Evolutionary conservation across 2,329 filamentous ascomycete genomes (phyloP), one percentile per base, ranked within the genome.

Genomic region (Colletotrichum nymphaeae): DNA sequence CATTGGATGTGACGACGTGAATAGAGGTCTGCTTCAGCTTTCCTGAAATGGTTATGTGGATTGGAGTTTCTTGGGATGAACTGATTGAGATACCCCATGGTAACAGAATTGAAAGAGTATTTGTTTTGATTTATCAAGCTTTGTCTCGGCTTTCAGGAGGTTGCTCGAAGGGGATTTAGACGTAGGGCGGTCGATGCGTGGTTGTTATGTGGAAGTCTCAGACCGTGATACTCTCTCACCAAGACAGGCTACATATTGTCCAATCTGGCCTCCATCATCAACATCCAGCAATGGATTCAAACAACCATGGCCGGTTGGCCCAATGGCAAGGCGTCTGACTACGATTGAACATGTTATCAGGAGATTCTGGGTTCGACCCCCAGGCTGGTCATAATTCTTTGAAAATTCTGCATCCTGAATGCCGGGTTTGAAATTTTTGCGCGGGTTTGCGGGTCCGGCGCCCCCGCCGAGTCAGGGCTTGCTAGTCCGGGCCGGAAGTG

Each of bases 271-370:
- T 0, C 0, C 0, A 0, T 4, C 2, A 1, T 19, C 62, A 55
- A 9, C 22, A 53, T 57, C 35, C 71, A 62, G 42, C 16, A 37
- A 63, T 57, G 67, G 62, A 73, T 57, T 3, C 2, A 42, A 22
- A 5, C n/a, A n/a, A 58, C 4, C 8, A 66, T 46, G 71, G 71
- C 71, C 71, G 71, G 71, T 73, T 83, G 80, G 80, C 79, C 80
- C 79, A 82, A 82, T 83, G 82, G 78, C 81, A 84, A 83, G 82
- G 81, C 82, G 82, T 83, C 81, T 84, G 82, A 84, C 82, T 83
- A 83, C 81, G 81, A 83, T 52, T 19, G 0, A 16, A 30, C 14
- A 28, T 14, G 56, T 2, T 42, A 73, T 73, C 71, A 73, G 71
- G 71, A 73, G 67, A 73, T 73, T 73, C 71, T 73, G 71, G 71